Evolutionary conservation across 306 rosid species (phyloP), one percentile per base, ranked within the genome.

Genomic region (Lathyrus aphaca): DNA sequence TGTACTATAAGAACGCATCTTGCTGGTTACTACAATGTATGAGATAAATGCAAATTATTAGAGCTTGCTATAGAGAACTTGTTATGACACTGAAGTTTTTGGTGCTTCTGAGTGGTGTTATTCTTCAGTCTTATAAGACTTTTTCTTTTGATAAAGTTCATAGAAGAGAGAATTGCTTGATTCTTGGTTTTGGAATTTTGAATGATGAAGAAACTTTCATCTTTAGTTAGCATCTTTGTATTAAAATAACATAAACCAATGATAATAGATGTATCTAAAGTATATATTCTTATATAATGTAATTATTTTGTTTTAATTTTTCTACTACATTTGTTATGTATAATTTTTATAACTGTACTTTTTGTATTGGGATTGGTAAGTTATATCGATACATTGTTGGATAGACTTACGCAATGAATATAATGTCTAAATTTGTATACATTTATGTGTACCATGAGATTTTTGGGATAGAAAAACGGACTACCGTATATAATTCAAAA

Each of bases 131-230:
- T 80, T 82, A 86, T 74, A 82, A 82, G 54, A 69, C 45, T 6
- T 15, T 46, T 27, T 8, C 64, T 61, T 72, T 77, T 45, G 21
- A 53, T 64, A 77, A 71, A 72, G 81, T 68, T 72, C 27, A 60
- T 45, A 72, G 54, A 81, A 62, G 54, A 23, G 46, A 71, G 89
- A 70, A 79, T 89, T 85, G 88, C 97, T 91, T 91, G 71, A 74
- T 81, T 57, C 72, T 72, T 89, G 95, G 96, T 80, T 91, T 85
- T 83, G 85, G 97, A 79, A 91, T 84, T 84, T 79, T 70, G 53
- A 25, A 42, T 74, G 29, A n/a, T 55, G 16, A 75, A 79, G 53
- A 73, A 73, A 79, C 96, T 88, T 83, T 68, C 80, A 42, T 50
- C 66, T 80, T 85, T 55, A 64, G 81, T 69, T 78, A 85, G 76